phyloP scores from a whole-genome alignment of 257 asterid species.

The Striga asiatica region DNA sequence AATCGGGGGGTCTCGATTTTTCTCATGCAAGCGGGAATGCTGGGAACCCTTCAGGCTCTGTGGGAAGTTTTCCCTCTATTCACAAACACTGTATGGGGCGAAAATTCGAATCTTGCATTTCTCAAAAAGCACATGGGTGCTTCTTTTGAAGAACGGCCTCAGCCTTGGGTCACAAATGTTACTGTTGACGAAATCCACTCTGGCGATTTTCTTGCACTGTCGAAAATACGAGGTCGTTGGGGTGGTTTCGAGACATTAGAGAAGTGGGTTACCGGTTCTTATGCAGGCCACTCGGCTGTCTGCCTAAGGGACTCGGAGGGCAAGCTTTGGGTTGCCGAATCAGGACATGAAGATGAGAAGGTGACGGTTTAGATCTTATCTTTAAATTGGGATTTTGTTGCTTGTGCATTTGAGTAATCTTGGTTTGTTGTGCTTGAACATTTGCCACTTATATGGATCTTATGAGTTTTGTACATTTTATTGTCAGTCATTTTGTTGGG shows the following conservation, averaged over 20 bases:
- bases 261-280: constrained; percentile 84
- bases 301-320: constrained; percentile 74
- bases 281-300: constrained; percentile 85
- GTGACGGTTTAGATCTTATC: constrained; percentile 24
- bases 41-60: constrained; percentile 64
- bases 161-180: constrained; percentile 71
- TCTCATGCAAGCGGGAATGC: constrained; percentile 78
- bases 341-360: constrained; percentile 75
- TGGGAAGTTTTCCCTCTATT: constrained; percentile 86
- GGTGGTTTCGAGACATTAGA: constrained; percentile 90
- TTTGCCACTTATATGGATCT: too few species aligned
- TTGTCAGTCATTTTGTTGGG: too few species aligned
- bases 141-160: constrained; percentile 61
- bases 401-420: neutral
- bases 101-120: constrained; percentile 62
- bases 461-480: too few species aligned
- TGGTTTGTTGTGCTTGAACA: too few species aligned
- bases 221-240: constrained; percentile 83
- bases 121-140: constrained; percentile 84
- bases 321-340: constrained; percentile 85
- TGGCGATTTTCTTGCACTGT: constrained; percentile 72
- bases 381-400: neutral
- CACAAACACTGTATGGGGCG: constrained; percentile 70
- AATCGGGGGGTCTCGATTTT: constrained; percentile 63
- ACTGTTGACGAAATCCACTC: constrained; percentile 61